Evolutionary conservation across 2,329 filamentous ascomycete species (phyloP).

Genomic region (Anisogramma anomala): DNA sequence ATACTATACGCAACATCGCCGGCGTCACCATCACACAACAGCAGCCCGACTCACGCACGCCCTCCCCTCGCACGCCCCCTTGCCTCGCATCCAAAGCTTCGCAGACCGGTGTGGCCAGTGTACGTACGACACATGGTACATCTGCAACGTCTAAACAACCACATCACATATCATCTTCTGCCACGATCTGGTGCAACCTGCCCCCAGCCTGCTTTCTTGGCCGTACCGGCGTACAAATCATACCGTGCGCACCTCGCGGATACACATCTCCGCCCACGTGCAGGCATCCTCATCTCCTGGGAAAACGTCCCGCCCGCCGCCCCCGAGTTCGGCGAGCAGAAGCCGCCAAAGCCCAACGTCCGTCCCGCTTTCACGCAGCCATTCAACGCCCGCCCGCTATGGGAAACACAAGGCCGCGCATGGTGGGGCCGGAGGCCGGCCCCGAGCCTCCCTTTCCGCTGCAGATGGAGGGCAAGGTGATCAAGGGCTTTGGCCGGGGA

Average conservation of each 20-base stretch:
- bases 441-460: slow-evolving; percentile 73
- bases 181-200: slow-evolving; percentile 11
- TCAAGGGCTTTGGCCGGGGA: slow-evolving; percentile 85
- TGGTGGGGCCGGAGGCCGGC: slow-evolving; percentile 62
- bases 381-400: too few relatives aligned
- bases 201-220: too few relatives aligned
- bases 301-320: too few relatives aligned
- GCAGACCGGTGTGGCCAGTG: background rate
- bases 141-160: slow-evolving; percentile 2
- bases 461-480: slow-evolving; percentile 72
- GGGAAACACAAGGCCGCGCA: slow-evolving; percentile 43
- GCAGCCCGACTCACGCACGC: too few relatives aligned
- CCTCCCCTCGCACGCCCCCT: background rate
- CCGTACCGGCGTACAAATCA: too few relatives aligned
- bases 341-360: background rate
- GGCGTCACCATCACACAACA: slow-evolving; percentile 6
- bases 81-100: background rate
- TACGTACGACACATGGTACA: background rate
- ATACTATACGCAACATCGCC: background rate
- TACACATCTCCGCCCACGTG: slow-evolving; percentile 5
- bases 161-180: slow-evolving; percentile 13
- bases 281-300: too few relatives aligned
- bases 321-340: background rate
- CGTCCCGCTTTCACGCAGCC: background rate
- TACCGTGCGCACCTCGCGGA: too few relatives aligned